Percentiles rank a stretch among this genome's conserved stretches.
These are phyloP conservation scores for Fusarium incarnatum DNA, from an alignment of 2,329 filamentous ascomycete genomes.

Conservation along the genomic window DNA sequence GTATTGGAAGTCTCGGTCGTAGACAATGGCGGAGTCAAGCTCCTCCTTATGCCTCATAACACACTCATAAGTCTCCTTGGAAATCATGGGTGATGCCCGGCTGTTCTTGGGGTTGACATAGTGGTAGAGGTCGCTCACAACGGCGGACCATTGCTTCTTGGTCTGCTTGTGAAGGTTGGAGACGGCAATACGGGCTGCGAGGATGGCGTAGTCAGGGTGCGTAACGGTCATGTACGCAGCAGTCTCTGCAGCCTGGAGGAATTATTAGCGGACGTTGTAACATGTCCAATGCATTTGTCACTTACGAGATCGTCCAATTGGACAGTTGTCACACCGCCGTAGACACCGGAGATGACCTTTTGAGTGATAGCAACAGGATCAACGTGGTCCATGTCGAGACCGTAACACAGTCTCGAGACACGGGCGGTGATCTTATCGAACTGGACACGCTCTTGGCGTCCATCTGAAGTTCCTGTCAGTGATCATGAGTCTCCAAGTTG, in stretches of 20 bases:
- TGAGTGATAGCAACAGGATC: constrained; percentile 98
- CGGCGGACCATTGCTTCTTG: constrained; percentile 99
- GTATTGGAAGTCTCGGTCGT: constrained; percentile 99
- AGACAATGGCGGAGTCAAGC: constrained; percentile 98
- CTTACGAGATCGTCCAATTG: constrained; percentile 96
- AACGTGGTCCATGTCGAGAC: constrained; percentile 92
- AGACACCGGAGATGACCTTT: constrained; percentile 99
- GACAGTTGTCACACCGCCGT: constrained; percentile 95
- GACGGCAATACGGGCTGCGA: constrained; percentile 96
- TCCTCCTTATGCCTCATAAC: constrained; percentile 97
- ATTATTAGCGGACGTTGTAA: constrained; percentile 12
- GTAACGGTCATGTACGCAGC: constrained; percentile 99
- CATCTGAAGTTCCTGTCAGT: constrained; percentile 72
- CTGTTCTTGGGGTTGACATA: constrained; percentile 96
- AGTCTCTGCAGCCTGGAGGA: constrained; percentile 88
- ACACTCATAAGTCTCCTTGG: constrained; percentile 87
- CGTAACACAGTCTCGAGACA: constrained; percentile 97
- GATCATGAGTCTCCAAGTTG: not conserved
- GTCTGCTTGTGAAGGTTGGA: constrained; percentile 99
- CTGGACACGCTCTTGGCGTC: constrained; percentile 99
- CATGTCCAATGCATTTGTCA: constrained; percentile 23
- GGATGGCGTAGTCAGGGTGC: constrained; percentile 98
- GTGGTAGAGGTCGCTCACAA: constrained; percentile 92
- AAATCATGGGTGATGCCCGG: constrained; percentile 91
- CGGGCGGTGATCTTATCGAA: constrained; percentile 99